phyloP scores from a whole-genome alignment of 148 eudicot species.

The Rhododendron griersonianum region DNA sequence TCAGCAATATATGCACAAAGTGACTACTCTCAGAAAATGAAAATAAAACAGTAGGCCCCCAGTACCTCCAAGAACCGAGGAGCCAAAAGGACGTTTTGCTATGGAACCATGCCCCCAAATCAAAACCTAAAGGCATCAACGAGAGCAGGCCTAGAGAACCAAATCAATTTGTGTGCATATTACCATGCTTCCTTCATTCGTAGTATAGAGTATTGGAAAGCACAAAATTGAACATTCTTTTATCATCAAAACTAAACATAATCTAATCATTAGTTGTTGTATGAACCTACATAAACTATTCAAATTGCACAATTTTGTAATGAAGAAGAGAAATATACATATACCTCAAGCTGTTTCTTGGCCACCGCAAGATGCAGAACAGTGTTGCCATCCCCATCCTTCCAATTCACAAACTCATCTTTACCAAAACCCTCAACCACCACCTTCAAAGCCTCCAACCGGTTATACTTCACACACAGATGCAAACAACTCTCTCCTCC shows the following conservation, averaged over 20 bases:
- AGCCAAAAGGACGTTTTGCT: no score
- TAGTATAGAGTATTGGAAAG: no score
- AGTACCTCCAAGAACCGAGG: no score
- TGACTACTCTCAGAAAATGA: rapidly evolving
- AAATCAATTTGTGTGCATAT: no score
- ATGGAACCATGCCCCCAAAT: no score
- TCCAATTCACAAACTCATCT: constrained; percentile 19
- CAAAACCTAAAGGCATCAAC: no score
- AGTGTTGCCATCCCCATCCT: constrained; percentile 23
- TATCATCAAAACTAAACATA: background rate
- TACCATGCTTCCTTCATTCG: no score
- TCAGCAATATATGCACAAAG: no score
- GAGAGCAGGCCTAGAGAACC: no score
- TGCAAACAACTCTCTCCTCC: constrained; percentile 26
- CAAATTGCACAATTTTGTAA: background rate
- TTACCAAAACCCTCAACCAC: constrained; percentile 2
- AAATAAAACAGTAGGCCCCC: no score
- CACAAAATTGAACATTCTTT: no score
- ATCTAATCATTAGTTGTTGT: background rate
- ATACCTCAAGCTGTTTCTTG: constrained; percentile 25
- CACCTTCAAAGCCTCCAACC: constrained; percentile 23
- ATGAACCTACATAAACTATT: background rate
- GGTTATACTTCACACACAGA: constrained; percentile 19
- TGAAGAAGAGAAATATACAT: background rate
- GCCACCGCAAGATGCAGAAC: constrained; percentile 21